Conservation (phyloP, 805 yeast species). For the Candida hungchunana region DNA sequence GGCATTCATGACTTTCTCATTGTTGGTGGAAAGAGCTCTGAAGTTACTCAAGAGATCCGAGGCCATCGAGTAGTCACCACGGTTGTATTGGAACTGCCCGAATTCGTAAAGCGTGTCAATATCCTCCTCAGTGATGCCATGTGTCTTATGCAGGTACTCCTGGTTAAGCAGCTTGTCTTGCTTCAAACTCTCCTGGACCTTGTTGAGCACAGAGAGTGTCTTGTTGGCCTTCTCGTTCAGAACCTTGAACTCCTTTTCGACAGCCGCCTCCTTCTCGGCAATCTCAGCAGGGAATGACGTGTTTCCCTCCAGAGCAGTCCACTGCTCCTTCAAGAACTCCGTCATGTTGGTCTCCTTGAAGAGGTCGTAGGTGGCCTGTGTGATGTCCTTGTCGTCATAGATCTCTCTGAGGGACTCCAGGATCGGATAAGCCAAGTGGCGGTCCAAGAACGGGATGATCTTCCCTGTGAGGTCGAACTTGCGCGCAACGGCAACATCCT, state of each 20-base stretch:
- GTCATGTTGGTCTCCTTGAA: slow-evolving; percentile 57
- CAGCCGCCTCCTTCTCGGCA: slow-evolving; percentile 35
- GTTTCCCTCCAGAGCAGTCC: slow-evolving; percentile 36
- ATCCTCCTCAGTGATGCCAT: slow-evolving; percentile 44
- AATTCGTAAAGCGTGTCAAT: slow-evolving; percentile 50
- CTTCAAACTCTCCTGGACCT: slow-evolving; percentile 46
- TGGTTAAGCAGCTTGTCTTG: slow-evolving; percentile 54
- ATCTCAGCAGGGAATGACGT: slow-evolving; percentile 39
- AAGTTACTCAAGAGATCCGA: slow-evolving; percentile 55
- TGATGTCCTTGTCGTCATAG: slow-evolving; percentile 41
- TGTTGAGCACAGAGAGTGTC: slow-evolving; percentile 41
- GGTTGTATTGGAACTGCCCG: slow-evolving; percentile 59
- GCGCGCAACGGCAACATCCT: slow-evolving; percentile 39
- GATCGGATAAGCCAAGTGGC: slow-evolving; percentile 53
- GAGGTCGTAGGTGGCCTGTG: slow-evolving; percentile 46
- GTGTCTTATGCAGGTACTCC: slow-evolving; percentile 39
- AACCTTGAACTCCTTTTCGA: slow-evolving; percentile 34
- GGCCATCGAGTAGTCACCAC: slow-evolving; percentile 59
- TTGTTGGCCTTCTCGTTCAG: slow-evolving; percentile 40
- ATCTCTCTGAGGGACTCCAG: slow-evolving; percentile 43
- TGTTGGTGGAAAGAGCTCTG: slow-evolving; percentile 49
- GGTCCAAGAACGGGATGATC: slow-evolving; percentile 55
- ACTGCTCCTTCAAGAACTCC: slow-evolving; percentile 43
- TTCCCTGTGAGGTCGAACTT: slow-evolving; percentile 51
- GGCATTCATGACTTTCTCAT: slow-evolving; percentile 46